phyloP scores from a whole-genome alignment of 2,329 filamentous ascomycete genomes.

The Diaporthe longicolla region DNA sequence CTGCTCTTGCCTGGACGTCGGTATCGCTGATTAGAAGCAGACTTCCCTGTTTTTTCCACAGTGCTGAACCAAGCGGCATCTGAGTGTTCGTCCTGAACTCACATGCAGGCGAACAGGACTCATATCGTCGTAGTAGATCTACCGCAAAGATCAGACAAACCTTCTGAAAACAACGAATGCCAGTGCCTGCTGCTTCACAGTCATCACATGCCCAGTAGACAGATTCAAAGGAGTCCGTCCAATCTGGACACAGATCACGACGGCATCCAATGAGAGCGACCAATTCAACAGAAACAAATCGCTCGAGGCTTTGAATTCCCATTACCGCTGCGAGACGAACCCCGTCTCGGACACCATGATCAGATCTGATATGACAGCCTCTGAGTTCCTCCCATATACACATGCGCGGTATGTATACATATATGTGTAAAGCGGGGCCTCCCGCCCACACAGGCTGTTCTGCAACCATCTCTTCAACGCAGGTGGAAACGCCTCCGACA shows the following conservation, averaged over 20 bases:
- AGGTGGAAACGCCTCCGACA: background rate
- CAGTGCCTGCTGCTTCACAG: no score
- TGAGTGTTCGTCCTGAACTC: background rate
- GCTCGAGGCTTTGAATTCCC: background rate
- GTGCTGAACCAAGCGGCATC: background rate
- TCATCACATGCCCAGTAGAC: background rate
- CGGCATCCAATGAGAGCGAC: no score
- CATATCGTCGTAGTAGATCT: no score
- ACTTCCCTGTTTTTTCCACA: no score
- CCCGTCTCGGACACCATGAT: background rate
- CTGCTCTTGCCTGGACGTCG: background rate
- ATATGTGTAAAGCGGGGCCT: background rate
- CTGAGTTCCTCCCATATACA: constrained; percentile 13
- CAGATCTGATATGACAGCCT: background rate
- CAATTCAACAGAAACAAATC: background rate
- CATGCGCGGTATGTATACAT: constrained; percentile 7
- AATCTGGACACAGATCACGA: background rate
- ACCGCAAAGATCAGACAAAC: background rate
- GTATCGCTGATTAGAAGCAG: background rate
- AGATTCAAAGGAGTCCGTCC: background rate
- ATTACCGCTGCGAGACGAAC: constrained; percentile 17
- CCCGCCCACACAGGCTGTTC: background rate
- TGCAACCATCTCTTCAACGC: background rate
- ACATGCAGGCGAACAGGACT: background rate
- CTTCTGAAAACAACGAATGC: no score